A percentile compares a stretch with the other conserved stretches of the same genome.
Evolutionary conservation across 2,329 filamentous ascomycete genomes (phyloP).

Genomic region (Cercospora zeina): DNA sequence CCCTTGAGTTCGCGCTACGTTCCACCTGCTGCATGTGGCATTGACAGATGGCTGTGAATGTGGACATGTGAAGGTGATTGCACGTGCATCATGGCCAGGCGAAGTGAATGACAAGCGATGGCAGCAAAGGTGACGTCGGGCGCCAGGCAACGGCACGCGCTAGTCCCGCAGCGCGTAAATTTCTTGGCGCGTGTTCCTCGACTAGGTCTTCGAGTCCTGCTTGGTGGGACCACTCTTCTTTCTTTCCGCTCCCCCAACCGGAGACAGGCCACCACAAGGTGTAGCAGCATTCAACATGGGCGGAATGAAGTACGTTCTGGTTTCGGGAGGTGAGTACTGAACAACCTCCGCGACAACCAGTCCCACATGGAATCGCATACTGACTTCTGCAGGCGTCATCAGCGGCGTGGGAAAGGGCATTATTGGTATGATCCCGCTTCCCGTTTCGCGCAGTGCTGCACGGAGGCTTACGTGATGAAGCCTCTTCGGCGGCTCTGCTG

Average conservation of each 20-base stretch:
- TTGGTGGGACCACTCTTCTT: conserved; percentile 34
- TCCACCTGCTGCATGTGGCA: background rate
- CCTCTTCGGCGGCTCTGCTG: conserved; percentile 70
- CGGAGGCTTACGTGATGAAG: conserved; percentile 37
- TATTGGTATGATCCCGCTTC: conserved; percentile 55
- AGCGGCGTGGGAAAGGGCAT: conserved; percentile 65
- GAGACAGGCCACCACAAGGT: conserved; percentile 45
- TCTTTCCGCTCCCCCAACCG: conserved; percentile 47
- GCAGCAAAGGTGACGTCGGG: background rate
- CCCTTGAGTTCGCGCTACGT: background rate
- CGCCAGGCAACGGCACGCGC: conserved; percentile 2
- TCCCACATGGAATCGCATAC: background rate
- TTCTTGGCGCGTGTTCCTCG: conserved; percentile 5
- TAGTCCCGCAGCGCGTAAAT: conserved; percentile 9
- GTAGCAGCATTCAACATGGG: conserved; percentile 24
- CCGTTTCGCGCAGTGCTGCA: conserved; percentile 1
- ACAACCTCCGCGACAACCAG: background rate
- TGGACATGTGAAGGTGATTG: background rate
- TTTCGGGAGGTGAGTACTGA: conserved; percentile 66
- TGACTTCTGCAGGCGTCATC: conserved; percentile 51
- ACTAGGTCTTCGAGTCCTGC: conserved; percentile 4
- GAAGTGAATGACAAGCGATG: background rate
- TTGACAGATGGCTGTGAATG: background rate
- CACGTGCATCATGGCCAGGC: background rate
- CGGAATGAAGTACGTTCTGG: conserved; percentile 76